A percentile compares a stretch with the other conserved stretches of the same genome.
These are phyloP conservation scores for Debaryomyces robertsiae DNA, from an alignment of 1,139 yeast genomes.

Conservation along the genomic window DNA sequence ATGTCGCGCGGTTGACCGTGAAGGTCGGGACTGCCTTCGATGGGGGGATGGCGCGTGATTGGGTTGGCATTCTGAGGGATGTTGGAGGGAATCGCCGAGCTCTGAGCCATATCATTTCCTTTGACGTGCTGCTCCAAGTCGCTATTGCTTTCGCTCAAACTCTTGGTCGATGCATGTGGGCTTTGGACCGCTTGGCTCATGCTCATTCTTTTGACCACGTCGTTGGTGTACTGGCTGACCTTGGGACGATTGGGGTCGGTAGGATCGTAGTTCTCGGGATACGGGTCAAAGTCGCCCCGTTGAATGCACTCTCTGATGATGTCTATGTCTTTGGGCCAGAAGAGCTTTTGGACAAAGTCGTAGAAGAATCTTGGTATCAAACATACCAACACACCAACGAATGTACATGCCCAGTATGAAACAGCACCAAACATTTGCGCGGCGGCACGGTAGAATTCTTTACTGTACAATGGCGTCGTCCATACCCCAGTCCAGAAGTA, in stretches of 20 bases:
- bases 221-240: constrained; percentile 33
- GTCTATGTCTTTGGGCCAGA: constrained; percentile 78
- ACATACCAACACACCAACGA: constrained; percentile 72
- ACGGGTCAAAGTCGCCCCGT: constrained; percentile 60
- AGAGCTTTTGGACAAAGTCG: constrained; percentile 63
- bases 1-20: constrained; percentile 11
- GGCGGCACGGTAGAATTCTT: constrained; percentile 78
- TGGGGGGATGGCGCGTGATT: constrained; percentile 18
- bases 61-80: neutral
- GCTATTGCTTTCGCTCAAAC: constrained; percentile 13
- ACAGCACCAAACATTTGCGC: constrained; percentile 71
- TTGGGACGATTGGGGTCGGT: constrained; percentile 54
- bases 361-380: constrained; percentile 74
- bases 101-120: constrained; percentile 16
- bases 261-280: constrained; percentile 64
- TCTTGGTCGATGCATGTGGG: constrained; percentile 5
- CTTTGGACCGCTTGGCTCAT: constrained; percentile 11
- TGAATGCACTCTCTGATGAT: constrained; percentile 76
- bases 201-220: constrained; percentile 25
- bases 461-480: constrained; percentile 60
- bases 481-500: constrained; percentile 93
- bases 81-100: constrained; percentile 4
- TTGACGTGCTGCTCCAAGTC: constrained; percentile 16
- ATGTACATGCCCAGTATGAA: constrained; percentile 79
- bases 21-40: constrained; percentile 6